phyloP scores from a whole-genome alignment of 108 stramenopile genomes.

The Conticribra weissflogii region DNA sequence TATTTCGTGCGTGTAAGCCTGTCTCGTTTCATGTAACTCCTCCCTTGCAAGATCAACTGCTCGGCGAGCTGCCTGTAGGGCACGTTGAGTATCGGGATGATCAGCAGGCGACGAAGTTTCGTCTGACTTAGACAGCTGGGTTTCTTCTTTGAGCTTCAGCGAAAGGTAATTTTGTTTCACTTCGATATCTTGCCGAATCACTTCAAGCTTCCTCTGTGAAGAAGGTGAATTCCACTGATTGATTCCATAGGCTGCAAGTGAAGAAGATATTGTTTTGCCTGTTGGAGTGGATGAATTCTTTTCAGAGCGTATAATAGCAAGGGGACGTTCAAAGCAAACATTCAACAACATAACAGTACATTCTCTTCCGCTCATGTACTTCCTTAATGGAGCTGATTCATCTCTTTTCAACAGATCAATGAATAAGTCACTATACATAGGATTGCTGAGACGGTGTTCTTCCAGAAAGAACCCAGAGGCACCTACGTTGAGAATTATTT shows the following conservation, averaged over 20 bases:
- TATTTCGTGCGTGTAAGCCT: slow-evolving; percentile 48
- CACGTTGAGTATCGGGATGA: slow-evolving; percentile 19
- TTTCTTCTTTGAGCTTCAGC: slow-evolving; percentile 51
- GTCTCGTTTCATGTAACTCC: slow-evolving; percentile 55
- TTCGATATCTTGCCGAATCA: slow-evolving; percentile 59
- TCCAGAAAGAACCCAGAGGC: slow-evolving; percentile 70
- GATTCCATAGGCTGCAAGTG: slow-evolving; percentile 24
- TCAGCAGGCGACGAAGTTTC: not conserved
- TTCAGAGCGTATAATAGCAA: slow-evolving; percentile 84
- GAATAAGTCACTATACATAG: slow-evolving; percentile 83
- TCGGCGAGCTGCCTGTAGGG: slow-evolving; percentile 43
- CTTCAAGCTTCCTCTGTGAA: slow-evolving; percentile 36
- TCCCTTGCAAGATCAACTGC: slow-evolving; percentile 48
- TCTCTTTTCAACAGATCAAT: slow-evolving; percentile 61
- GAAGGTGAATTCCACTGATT: slow-evolving; percentile 45
- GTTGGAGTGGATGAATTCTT: slow-evolving; percentile 44
- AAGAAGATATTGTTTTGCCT: slow-evolving; percentile 20
- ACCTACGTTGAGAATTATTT: slow-evolving; percentile 7
- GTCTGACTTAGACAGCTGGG: slow-evolving; percentile 33
- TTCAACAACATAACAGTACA: slow-evolving; percentile 76
- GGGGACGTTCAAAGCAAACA: slow-evolving; percentile 83
- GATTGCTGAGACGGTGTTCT: slow-evolving; percentile 67
- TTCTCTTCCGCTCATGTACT: slow-evolving; percentile 61
- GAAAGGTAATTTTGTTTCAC: slow-evolving; percentile 60
- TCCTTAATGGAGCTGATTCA: slow-evolving; percentile 58